These are phyloP conservation scores for Eucalyptus guilfoylei DNA, from an alignment of 345 rosid genomes.

Conservation along the genomic window DNA sequence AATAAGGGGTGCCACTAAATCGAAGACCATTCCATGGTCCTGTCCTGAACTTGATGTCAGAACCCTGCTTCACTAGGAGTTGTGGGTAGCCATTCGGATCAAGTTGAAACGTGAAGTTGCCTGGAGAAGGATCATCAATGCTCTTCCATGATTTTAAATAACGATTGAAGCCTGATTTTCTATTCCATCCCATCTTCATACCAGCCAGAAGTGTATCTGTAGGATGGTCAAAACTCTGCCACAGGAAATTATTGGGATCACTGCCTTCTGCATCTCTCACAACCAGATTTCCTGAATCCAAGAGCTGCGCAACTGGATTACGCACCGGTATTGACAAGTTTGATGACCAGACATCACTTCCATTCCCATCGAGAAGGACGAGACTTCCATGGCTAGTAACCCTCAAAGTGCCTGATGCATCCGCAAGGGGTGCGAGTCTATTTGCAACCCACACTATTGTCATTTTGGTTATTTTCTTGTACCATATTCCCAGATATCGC, in stretches of 20 bases:
- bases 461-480: neutral
- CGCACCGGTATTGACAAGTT: neutral
- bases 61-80: neutral
- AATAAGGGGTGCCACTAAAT: conserved; percentile 12
- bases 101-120: conserved; percentile 4
- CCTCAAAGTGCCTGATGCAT: neutral
- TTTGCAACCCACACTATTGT: conserved; percentile 7
- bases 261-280: conserved; percentile 1
- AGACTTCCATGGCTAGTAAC: neutral
- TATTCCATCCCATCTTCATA: conserved; percentile 34
- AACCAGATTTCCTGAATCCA: conserved; percentile 38
- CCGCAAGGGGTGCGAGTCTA: neutral
- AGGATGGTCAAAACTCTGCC: conserved; percentile 61
- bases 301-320: conserved; percentile 14
- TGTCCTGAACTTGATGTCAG: neutral
- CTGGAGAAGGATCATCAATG: conserved; percentile 20
- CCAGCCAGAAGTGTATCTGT: conserved; percentile 30
- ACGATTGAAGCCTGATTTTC: conserved; percentile 6
- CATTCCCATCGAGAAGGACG: neutral
- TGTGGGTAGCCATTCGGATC: conserved; percentile 20
- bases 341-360: neutral
- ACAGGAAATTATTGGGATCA: conserved; percentile 9
- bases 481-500: conserved; percentile 9
- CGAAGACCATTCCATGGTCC: conserved; percentile 32
- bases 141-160: conserved; percentile 17